Percentiles rank a stretch among this genome's conserved stretches.
These are phyloP conservation scores for Xylariaceae sp. DNA, from an alignment of 2,329 filamentous ascomycete species.

Conservation along the genomic window DNA sequence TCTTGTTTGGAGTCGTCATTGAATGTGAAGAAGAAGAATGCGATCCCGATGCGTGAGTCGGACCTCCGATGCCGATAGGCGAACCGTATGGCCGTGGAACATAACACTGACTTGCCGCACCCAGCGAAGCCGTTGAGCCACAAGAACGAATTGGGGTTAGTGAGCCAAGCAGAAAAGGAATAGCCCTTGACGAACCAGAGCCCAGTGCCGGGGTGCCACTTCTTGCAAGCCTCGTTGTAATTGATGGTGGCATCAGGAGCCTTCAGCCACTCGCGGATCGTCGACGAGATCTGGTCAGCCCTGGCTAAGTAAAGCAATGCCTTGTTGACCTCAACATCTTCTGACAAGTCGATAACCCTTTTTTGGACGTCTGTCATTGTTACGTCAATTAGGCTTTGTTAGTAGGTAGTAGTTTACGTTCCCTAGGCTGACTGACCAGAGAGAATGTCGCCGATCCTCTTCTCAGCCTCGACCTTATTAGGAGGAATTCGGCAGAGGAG, in stretches of 20 bases:
- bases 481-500: too few relatives aligned
- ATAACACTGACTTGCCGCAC: conserved; percentile 50
- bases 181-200: conserved; percentile 41
- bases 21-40: conserved; percentile 51
- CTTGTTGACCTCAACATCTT: neutral
- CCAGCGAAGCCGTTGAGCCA: conserved; percentile 50
- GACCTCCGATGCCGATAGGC: conserved; percentile 37
- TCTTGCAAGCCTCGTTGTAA: conserved; percentile 42
- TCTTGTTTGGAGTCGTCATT: conserved; percentile 45
- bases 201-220: conserved; percentile 44
- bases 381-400: too few relatives aligned
- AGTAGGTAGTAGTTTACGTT: too few relatives aligned
- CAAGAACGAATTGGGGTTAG: conserved; percentile 41
- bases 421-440: too few relatives aligned
- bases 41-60: conserved; percentile 38
- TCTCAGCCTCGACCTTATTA: too few relatives aligned
- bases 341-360: conserved; percentile 6
- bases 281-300: neutral
- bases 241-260: conserved; percentile 47
- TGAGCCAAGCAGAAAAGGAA: conserved; percentile 36
- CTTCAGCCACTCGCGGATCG: conserved; percentile 43
- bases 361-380: too few relatives aligned
- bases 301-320: neutral
- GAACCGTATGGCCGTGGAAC: conserved; percentile 43
- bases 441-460: too few relatives aligned